Evolutionary conservation across 768 basidiomycete genomes (phyloP), one percentile per base, ranked within the genome.

Genomic region (Tricholoma flavovirens): DNA sequence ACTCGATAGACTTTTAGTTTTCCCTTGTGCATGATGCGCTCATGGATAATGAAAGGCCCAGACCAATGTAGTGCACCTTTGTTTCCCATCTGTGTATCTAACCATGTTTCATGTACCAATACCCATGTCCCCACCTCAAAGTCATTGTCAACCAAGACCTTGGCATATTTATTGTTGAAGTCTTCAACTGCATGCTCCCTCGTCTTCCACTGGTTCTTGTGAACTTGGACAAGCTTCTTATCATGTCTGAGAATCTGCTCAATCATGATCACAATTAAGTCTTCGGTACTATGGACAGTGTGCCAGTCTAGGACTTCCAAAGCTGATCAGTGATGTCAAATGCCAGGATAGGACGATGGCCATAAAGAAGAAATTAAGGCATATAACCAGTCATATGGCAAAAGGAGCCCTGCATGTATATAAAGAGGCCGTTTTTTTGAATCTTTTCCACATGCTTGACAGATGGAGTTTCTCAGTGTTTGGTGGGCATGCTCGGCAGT

Each of bases 61-160:
- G 67, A 57, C 67, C 69, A 72, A 0, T 63, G 49, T 42, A 62
- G 64, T 17, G 56, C 45, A 0, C 62, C 63, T 56, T 72, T 70
- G 45, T 67, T 64, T 0, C 71, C 70, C 12, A 64, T 65, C 55
- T 67, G 68, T 0, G 56, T 48, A 50, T 71, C 69, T 0, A 71
- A 48, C 58, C 64, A 62, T 0, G 71, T 68, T 59, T 73, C 66
- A 17, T 68, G 68, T 0, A 69, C 24, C 9, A 70, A 60, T 0
- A 73, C 71, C 62, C 65, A 71, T 29, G 67, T 68, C 0, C 71
- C 69, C 0, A 54, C 50, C 6, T 65, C 55, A 49, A 64, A 69
- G 9, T 63, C n/a, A n/a, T n/a, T n/a, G n/a, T n/a, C n/a, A n/a
- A 61, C 54, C 5, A 65, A 59, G 11, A 55, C 40, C 15, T 49